Base-by-base conservation (phyloP, 139 green algal genomes). In the Chlamydomonas incerta region DNA sequence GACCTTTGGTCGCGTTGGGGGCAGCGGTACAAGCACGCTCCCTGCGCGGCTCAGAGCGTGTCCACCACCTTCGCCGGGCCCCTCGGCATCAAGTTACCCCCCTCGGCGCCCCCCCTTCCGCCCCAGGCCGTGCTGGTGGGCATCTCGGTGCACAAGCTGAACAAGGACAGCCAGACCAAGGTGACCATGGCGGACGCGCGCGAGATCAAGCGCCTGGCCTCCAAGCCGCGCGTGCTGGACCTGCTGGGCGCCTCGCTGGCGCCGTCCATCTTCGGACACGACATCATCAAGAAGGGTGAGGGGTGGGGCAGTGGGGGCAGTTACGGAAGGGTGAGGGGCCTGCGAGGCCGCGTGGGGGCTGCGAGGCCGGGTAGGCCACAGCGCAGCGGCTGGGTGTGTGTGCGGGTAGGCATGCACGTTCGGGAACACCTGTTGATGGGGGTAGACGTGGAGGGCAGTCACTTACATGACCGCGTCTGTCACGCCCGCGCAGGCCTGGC, bases 231-330 rank as follows among this genome's bases (percentile, higher is more conserved):
- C 72, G 79, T 96, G 11, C 93, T 99, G 86, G 90, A 96, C 18
- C 87, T 97, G 87, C 92, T 99, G 72, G 96, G 88, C 23, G 73
- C 87, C 71, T 97, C 91, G 50, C 90, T 99, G 47, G 98, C 98
- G 9, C 98, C 98, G 15, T 99, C 96, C 86, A 99, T 99, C 90
- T 99, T 94, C 76, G 98, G 98, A 31, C 96, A 99, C 89, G 72
- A 94, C 74, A 89, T 81, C 66, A 96, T 99, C 82, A 99, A 99
- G 92, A 95, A 98, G 91, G 80, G 80, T 86, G 50, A 14, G 80
- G 20, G 9, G 8, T 20, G 96, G 88, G 21, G 70, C 87, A 17
- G 93, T n/a, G n/a, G n/a, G n/a, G n/a, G n/a, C n/a, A 17, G 41
- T 50, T 5, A 50, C 5, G 41, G 41, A 50, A n/a, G n/a, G n/a